Base-by-base conservation (phyloP, 192 early-diverging fungal species). In the Lobosporangium transversale region DNA sequence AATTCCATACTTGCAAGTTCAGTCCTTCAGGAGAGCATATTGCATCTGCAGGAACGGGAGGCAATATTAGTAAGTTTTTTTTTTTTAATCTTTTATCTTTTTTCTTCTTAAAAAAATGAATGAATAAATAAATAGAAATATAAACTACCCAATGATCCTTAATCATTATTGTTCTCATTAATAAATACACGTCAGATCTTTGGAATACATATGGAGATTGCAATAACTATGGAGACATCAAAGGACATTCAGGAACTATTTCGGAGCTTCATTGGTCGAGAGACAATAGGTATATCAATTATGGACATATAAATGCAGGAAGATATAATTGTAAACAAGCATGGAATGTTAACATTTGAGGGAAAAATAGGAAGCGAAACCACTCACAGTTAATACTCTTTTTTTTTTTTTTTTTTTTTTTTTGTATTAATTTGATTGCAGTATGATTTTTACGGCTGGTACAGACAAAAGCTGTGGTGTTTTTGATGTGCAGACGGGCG, bases 171-270 rank as follows among this genome's bases (percentile, higher is more conserved):
- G n/a, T n/a, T n/a, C n/a, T n/a, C n/a, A n/a, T n/a, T n/a, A n/a
- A n/a, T n/a, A n/a, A n/a, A n/a, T n/a, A n/a, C n/a, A n/a, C n/a
- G n/a, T n/a, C n/a, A 92, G 88, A 95, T 61, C 75, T 99, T 40
- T 99, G 97, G 97, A 92, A 94, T 58, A 93, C 93, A 15, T 92
- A 93, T 68, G 93, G 96, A 6, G 95, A 97, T 53, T 94, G 94
- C 70, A 57, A 80, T 50, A 99, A 99, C 80, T 97, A 94, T 68
- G 91, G 89, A 6, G 79, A 93, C 18, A 81, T 99, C 56, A 90
- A 92, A 56, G 96, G 95, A 18, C 96, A 99, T 69, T 86, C 84
- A 52, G 91, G 93, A 36, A 81, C 93, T 3, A 82, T 99, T 20
- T 61, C 96, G 63, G 94, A 99, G 76, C 66, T 97, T 20, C 91